Percentiles rank a stretch among this genome's conserved stretches.
These are phyloP conservation scores for Lentinula raphanica DNA, from an alignment of 768 basidiomycete genomes.

Conservation along the genomic window DNA sequence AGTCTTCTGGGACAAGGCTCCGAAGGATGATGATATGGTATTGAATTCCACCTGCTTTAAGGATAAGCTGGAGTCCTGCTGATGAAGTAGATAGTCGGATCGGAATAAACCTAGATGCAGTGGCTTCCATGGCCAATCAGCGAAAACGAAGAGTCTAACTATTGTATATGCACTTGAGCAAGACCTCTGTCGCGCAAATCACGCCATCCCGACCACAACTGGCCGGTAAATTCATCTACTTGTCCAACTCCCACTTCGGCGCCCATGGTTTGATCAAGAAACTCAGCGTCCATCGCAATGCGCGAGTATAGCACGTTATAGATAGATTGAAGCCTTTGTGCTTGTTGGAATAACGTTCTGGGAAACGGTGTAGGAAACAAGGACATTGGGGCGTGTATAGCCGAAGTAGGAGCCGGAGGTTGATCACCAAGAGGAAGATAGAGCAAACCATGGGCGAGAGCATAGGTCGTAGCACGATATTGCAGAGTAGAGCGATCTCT, in stretches of 20 bases:
- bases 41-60: slow-evolving; percentile 99
- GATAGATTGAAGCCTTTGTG: slow-evolving; percentile 58
- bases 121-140: slow-evolving; percentile 38
- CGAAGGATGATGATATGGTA: slow-evolving; percentile 91
- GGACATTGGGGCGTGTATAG: slow-evolving; percentile 86
- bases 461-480: slow-evolving; percentile 70
- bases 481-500: slow-evolving; percentile 56
- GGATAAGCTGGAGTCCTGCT: slow-evolving; percentile 31
- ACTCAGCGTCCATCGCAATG: slow-evolving; percentile 71
- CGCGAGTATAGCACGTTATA: slow-evolving; percentile 88
- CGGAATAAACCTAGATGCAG: slow-evolving; percentile 88
- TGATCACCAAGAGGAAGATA: slow-evolving; percentile 56
- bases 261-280: slow-evolving; percentile 83
- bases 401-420: slow-evolving; percentile 53
- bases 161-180: slow-evolving; percentile 31
- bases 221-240: slow-evolving; percentile 83
- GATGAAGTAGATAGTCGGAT: slow-evolving; percentile 90
- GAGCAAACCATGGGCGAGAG: slow-evolving; percentile 79
- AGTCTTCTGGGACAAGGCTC: slow-evolving; percentile 62
- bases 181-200: slow-evolving; percentile 54
- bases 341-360: slow-evolving; percentile 58
- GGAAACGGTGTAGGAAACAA: slow-evolving; percentile 88
- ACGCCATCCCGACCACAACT: slow-evolving; percentile 87
- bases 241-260: slow-evolving; percentile 68
- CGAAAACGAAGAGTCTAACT: neutral